Base-by-base conservation (phyloP, 2,329 filamentous ascomycete genomes). In the Aspergillus transmontanensis region DNA sequence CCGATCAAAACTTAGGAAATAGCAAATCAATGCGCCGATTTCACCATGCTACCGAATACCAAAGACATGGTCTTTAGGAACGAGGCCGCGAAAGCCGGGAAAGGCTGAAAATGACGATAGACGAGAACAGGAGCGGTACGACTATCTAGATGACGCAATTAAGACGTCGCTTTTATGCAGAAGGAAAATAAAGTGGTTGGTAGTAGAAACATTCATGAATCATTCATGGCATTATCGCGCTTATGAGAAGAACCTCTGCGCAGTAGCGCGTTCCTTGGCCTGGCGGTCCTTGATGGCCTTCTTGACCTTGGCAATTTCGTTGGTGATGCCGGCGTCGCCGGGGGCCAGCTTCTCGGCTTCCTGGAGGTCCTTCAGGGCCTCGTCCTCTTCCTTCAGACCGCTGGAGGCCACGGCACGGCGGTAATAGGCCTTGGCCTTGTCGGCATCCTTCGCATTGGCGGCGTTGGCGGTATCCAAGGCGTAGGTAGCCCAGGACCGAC, bases 221-320 rank as follows among this genome's bases (percentile, higher is more conserved):
- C 71, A 71, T 69, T 69, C 70, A 73, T 69, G 72, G 68, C 69
- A 50, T 50, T 50, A 53, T 45, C 30, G 57, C 55, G 41, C 57
- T 79, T 73, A 89, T 46, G 83, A 78, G 76, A 98, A 98, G 80
- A 96, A 95, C 82, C 96, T 98, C 82, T 90, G 91, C 77, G 94
- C 96, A 6, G 90, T 90, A 71, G 91, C 92, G 86, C 94, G 96
- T 84, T 97, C 92, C 87, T 94, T 96, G 76, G 91, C 90, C 66
- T 88, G 85, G 65, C 90, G 86, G 62, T 90, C 91, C 12, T 87
- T 85, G 30, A 90, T 86, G 71, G 85, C 87, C 82, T 90, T 90
- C 86, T 94, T 96, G 58, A 95, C 88, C n/a, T 84, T 80, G 21
- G 86, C 85, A 60, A 96, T 84, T 81, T 97, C 93, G 71, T 87